A percentile compares a stretch with the other conserved stretches of the same genome.
phyloP scores from a whole-genome alignment of 176 grass and related monocot species.

The Leersia perrieri region DNA sequence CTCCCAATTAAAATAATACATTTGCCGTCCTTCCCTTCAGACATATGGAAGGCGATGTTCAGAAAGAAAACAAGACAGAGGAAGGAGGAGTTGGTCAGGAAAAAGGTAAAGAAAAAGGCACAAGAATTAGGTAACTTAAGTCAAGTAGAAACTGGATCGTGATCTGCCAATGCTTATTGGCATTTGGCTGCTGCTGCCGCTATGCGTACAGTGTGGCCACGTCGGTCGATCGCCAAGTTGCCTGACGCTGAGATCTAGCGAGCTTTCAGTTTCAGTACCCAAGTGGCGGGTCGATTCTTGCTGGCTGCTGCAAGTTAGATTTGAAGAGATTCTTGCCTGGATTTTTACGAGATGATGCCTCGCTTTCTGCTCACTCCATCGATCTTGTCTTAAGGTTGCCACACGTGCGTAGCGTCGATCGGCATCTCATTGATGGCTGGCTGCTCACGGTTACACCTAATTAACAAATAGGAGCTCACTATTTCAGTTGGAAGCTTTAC shows the following conservation, averaged over 20 bases:
- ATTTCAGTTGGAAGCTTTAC: neutral
- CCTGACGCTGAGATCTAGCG: constrained; percentile 25
- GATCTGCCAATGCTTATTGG: neutral
- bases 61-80: neutral
- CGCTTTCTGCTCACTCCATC: constrained; percentile 15
- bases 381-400: constrained; percentile 5
- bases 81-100: constrained; percentile 23
- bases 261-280: constrained; percentile 10
- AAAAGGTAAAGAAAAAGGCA: neutral
- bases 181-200: constrained; percentile 10
- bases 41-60: neutral
- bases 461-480: neutral
- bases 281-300: neutral
- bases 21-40: neutral
- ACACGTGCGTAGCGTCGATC: constrained; percentile 23
- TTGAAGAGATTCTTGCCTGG: constrained; percentile 24
- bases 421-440: neutral
- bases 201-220: constrained; percentile 24
- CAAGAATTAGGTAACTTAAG: constrained; percentile 21
- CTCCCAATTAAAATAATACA: neutral
- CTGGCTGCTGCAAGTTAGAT: constrained; percentile 15
- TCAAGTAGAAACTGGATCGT: neutral
- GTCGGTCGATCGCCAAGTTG: neutral
- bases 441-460: neutral
- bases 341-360: neutral